phyloP scores from a whole-genome alignment of 1,139 yeast genomes.

The Geotrichum candidum region DNA sequence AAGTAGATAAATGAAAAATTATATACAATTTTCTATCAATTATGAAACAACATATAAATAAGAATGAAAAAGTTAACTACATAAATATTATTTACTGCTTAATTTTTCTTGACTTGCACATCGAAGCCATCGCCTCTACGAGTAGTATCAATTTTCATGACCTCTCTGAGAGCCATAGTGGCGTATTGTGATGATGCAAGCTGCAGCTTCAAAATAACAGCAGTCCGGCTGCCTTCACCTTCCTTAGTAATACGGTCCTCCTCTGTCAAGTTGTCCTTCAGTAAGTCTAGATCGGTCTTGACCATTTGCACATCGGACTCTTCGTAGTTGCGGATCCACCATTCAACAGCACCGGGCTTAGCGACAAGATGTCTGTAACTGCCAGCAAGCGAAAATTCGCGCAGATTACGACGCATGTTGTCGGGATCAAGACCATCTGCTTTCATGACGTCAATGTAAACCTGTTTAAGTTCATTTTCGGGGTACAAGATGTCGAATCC shows the following conservation, averaged over 20 bases:
- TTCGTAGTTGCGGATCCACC: conserved; percentile 55
- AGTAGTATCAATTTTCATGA: conserved; percentile 77
- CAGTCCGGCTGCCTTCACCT: conserved; percentile 48
- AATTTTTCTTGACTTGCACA: conserved; percentile 13
- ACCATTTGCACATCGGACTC: conserved; percentile 65
- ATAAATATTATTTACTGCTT: not conserved
- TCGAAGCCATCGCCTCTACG: conserved; percentile 48
- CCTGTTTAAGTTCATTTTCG: conserved; percentile 53
- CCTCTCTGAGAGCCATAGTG: conserved; percentile 93
- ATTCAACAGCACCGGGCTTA: conserved; percentile 60
- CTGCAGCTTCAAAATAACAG: conserved; percentile 70
- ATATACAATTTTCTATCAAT: not conserved
- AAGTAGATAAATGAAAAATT: not conserved
- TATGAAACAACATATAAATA: not conserved
- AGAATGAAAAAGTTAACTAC: not conserved
- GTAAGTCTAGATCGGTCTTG: conserved; percentile 72
- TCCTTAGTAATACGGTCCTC: conserved; percentile 20
- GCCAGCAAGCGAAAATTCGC: conserved; percentile 89
- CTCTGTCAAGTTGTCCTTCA: conserved; percentile 37
- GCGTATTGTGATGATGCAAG: conserved; percentile 90
- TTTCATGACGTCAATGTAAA: conserved; percentile 70
- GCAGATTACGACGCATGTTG: conserved; percentile 74
- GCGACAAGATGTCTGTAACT: conserved; percentile 75
- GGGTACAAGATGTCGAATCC: conserved; percentile 90
- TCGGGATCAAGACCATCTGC: conserved; percentile 78